Percentiles rank a stretch among this genome's conserved stretches.
These are phyloP conservation scores for Lentinula novae-zelandiae DNA, from an alignment of 1,284 basidiomycete species.

Conservation along the genomic window DNA sequence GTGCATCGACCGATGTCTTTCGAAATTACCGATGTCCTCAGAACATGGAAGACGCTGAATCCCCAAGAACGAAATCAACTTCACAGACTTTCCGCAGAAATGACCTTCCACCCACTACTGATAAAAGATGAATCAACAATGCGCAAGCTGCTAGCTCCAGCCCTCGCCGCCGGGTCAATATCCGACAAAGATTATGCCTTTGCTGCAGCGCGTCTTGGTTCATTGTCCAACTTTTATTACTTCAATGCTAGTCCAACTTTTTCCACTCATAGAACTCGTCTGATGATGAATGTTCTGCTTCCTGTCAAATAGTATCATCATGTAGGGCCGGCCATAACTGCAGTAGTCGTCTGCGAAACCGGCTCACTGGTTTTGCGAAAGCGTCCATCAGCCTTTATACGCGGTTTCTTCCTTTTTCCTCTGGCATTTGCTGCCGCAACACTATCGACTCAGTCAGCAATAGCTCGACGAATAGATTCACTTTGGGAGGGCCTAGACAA, in stretches of 20 bases:
- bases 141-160: conserved; percentile 45
- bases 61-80: background rate
- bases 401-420: conserved; percentile 1
- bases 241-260: background rate
- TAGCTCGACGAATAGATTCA: background rate
- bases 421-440: background rate
- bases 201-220: conserved; percentile 41
- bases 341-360: background rate
- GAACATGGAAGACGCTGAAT: background rate
- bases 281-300: too few species aligned
- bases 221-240: background rate
- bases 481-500: conserved; percentile 11
- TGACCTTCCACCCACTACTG: background rate
- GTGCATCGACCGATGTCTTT: background rate
- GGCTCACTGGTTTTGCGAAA: background rate
- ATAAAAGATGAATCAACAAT: background rate
- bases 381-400: background rate
- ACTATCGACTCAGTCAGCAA: background rate
- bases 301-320: background rate
- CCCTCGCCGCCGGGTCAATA: conserved; percentile 53
- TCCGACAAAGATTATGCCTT: conserved; percentile 52
- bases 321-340: background rate
- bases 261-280: too few species aligned
- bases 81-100: background rate
- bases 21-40: background rate